Evolutionary conservation across 148 eudicot genomes (phyloP).

Genomic region (Amaranthus palmeri): DNA sequence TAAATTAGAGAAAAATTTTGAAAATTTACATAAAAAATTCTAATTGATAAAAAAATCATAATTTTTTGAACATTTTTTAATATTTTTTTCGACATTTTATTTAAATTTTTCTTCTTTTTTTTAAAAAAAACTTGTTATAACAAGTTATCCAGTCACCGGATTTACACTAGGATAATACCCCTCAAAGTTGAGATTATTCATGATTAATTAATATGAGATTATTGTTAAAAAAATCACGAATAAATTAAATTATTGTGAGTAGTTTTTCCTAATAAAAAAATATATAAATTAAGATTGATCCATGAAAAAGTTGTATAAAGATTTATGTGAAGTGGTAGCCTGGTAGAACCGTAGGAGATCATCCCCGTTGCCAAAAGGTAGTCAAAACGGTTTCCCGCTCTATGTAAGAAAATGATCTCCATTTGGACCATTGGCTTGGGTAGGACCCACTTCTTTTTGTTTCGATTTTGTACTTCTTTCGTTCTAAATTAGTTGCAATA

Average conservation of each 20-base stretch:
- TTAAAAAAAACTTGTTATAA: background rate
- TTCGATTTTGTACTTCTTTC: background rate
- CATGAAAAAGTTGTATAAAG: constrained; percentile 8
- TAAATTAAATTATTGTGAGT: too few relatives aligned
- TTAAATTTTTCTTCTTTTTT: background rate
- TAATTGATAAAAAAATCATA: too few relatives aligned
- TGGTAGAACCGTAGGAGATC: constrained; percentile 20
- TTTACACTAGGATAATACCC: too few relatives aligned
- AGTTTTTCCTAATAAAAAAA: background rate
- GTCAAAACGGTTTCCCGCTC: constrained; percentile 43
- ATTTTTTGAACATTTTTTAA: too few relatives aligned
- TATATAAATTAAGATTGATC: too few relatives aligned
- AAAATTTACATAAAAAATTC: too few relatives aligned
- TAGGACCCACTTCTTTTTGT: constrained; percentile 5
- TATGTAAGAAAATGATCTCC: background rate
- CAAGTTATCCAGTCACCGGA: too few relatives aligned
- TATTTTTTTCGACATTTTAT: background rate
- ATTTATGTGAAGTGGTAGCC: constrained; percentile 25
- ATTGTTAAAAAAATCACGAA: too few relatives aligned
- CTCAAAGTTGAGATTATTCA: too few relatives aligned
- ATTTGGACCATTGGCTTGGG: background rate
- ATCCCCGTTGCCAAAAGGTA: constrained; percentile 33
- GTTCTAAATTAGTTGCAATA: too few relatives aligned
- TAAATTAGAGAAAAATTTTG: too few relatives aligned
- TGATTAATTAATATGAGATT: too few relatives aligned